Evolutionary conservation across 2,329 filamentous ascomycete genomes (phyloP).

Genomic region (Curvularia lunata): DNA sequence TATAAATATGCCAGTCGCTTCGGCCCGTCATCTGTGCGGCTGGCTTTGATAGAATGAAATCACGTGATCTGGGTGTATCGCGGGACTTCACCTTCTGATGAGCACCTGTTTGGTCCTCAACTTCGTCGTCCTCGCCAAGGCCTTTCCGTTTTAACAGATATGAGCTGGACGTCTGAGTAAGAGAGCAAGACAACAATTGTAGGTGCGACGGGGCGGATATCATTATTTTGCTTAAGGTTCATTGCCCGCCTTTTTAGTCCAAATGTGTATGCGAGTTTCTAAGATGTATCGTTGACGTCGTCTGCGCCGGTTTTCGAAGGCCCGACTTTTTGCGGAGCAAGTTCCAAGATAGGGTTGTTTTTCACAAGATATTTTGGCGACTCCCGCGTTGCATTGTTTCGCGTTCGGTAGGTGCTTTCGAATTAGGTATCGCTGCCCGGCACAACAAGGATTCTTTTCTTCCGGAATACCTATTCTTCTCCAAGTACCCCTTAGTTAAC

Average conservation of each 20-base stretch:
- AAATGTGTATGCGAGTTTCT: background rate
- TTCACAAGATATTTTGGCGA: background rate
- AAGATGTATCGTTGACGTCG: background rate
- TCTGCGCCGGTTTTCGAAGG: background rate
- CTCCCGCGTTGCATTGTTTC: constrained; percentile 4
- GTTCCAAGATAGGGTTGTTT: background rate
- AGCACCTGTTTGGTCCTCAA: no score
- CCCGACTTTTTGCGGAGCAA: constrained; percentile 5
- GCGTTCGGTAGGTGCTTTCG: constrained; percentile 5
- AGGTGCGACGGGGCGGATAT: background rate
- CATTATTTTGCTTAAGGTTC: background rate
- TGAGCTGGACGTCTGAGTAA: background rate
- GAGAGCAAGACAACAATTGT: background rate
- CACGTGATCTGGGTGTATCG: no score
- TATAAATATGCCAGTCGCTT: no score
- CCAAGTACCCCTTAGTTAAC: constrained; percentile 1
- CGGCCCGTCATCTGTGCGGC: no score
- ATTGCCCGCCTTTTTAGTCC: background rate
- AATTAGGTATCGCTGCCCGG: constrained; percentile 4
- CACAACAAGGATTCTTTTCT: background rate
- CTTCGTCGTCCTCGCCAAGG: no score
- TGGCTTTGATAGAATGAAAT: no score
- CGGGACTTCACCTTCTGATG: no score
- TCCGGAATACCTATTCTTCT: constrained; percentile 1
- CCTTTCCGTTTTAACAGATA: no score